Evolutionary conservation across 306 rosid genomes (phyloP).

Genomic region (Cotoneaster glaucophyllus): DNA sequence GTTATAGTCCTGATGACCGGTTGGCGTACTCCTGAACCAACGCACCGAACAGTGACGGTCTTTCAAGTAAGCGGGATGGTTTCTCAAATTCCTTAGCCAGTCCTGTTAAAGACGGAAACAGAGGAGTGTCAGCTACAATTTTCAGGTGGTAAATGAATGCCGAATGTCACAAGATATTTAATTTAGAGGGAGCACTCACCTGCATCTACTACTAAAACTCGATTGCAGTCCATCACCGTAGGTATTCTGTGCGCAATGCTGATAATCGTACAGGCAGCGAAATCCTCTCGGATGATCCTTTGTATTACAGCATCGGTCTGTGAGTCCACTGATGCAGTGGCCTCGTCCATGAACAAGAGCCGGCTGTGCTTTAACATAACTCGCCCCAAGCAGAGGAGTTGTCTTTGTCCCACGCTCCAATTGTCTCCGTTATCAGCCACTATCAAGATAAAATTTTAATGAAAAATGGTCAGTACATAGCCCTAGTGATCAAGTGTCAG

Average conservation of each 20-base stretch:
- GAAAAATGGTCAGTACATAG: neutral
- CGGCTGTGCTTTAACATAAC: constrained; percentile 89
- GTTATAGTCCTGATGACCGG: constrained; percentile 57
- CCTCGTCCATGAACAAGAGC: constrained; percentile 87
- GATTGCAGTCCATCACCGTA: constrained; percentile 87
- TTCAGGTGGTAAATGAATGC: neutral
- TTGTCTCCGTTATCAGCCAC: constrained; percentile 88
- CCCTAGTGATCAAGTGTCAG: neutral
- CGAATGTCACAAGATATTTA: neutral
- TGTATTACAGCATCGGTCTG: constrained; percentile 90
- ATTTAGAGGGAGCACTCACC: constrained; percentile 29
- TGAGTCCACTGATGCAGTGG: constrained; percentile 96
- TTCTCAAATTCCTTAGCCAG: constrained; percentile 71
- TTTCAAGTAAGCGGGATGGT: constrained; percentile 67
- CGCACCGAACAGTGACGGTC: constrained; percentile 68
- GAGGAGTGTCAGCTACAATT: neutral
- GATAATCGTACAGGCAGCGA: constrained; percentile 74
- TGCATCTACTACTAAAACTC: constrained; percentile 80
- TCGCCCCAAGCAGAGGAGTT: constrained; percentile 82
- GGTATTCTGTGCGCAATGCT: constrained; percentile 98
- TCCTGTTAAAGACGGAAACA: constrained; percentile 33
- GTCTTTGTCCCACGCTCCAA: constrained; percentile 99
- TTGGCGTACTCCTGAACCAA: constrained; percentile 90
- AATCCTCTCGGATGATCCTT: constrained; percentile 83
- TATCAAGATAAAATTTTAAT: constrained; percentile 3